Percentiles rank a stretch among this genome's conserved stretches.
These are phyloP conservation scores for Podospora sp. DNA, from an alignment of 495 filamentous ascomycete genomes.

Conservation along the genomic window DNA sequence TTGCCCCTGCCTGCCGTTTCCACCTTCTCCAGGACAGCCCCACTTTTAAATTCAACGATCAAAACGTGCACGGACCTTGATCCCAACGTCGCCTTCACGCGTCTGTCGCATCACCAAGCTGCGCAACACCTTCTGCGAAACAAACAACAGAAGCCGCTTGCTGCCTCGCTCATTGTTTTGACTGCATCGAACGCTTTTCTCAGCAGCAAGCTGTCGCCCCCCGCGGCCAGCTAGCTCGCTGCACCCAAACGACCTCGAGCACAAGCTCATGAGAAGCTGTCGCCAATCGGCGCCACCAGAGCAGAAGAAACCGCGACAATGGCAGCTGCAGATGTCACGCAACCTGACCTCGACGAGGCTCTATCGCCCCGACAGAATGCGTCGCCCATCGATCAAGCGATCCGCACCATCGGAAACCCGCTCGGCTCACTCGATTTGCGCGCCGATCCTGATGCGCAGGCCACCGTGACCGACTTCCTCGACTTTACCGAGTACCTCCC, in stretches of 20 bases:
- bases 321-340: constrained; percentile 26
- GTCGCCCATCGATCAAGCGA: constrained; percentile 33
- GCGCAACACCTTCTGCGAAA: background rate
- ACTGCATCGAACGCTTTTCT: background rate
- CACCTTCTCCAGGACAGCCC: background rate
- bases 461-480: constrained; percentile 91
- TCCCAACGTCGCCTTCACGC: background rate
- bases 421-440: constrained; percentile 43
- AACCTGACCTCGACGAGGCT: constrained; percentile 38
- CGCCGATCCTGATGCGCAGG: constrained; percentile 88
- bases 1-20: background rate
- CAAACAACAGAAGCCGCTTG: background rate
- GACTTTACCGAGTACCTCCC: constrained; percentile 97
- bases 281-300: background rate
- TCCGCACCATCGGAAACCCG: constrained; percentile 35
- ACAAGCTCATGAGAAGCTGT: background rate
- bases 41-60: background rate
- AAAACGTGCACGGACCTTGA: background rate
- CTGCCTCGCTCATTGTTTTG: background rate
- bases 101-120: background rate
- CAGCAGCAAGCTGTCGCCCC: background rate
- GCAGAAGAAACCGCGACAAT: constrained; percentile 1
- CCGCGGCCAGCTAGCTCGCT: background rate
- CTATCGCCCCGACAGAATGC: constrained; percentile 45
- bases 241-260: background rate